Evolutionary conservation across 225 moss, liverwort and hornwort species (phyloP).

Genomic region (Pseudisothecium myosuroides): DNA sequence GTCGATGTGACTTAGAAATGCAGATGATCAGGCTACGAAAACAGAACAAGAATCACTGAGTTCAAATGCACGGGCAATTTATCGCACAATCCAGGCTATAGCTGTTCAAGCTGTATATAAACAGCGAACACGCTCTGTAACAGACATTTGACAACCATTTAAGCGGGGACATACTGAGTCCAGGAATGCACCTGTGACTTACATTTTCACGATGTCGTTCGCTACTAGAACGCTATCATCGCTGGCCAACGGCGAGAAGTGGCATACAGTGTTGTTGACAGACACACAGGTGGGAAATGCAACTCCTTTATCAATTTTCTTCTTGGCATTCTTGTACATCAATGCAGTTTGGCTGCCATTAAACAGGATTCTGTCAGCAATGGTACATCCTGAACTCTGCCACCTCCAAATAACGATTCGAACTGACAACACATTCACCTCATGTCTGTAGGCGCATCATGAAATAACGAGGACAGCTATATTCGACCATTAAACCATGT

Average conservation of each 20-base stretch:
- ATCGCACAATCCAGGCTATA: not conserved
- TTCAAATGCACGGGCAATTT: not conserved
- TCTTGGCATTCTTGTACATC: conserved; percentile 90
- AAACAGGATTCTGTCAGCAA: not conserved
- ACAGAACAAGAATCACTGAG: not conserved
- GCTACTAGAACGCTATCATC: conserved; percentile 55
- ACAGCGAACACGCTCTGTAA: not conserved
- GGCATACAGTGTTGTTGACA: conserved; percentile 87
- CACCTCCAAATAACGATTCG: not conserved
- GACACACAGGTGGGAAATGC: conserved; percentile 96
- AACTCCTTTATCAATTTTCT: conserved; percentile 91
- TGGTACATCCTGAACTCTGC: not conserved
- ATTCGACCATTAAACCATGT: not conserved
- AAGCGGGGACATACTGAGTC: not conserved
- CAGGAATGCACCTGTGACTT: not conserved
- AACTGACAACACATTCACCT: not conserved
- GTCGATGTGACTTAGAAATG: not conserved
- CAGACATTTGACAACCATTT: not conserved
- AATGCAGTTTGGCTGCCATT: conserved; percentile 73
- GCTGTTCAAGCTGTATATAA: not conserved
- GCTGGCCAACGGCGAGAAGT: conserved; percentile 91
- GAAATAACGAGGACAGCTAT: not conserved
- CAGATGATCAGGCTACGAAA: not conserved
- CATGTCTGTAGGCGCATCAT: not conserved
- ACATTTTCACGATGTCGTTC: conserved; percentile 82